A percentile compares a stretch with the other conserved stretches of the same genome.
phyloP scores from a whole-genome alignment of 2,329 filamentous ascomycete genomes.

The Parascedosporium putredinis region DNA sequence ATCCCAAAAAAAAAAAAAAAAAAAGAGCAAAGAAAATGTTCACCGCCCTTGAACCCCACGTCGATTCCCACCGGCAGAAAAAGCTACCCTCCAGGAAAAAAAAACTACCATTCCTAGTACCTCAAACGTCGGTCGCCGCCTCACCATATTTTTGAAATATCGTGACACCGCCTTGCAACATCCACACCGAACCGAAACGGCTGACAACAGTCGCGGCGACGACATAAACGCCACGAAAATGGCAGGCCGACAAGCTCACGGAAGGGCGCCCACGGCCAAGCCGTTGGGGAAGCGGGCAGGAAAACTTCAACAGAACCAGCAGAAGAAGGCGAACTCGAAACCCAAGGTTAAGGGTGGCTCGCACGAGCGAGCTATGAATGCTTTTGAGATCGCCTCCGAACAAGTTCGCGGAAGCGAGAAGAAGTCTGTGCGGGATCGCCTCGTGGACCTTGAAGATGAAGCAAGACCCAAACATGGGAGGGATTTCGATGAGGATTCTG shows the following conservation, averaged over 20 bases:
- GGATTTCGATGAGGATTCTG: constrained; percentile 15
- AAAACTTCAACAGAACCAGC: neutral
- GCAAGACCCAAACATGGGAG: constrained; percentile 14
- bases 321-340: constrained; percentile 15
- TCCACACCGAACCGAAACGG: too few species aligned
- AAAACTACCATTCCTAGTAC: neutral
- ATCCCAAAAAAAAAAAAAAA: neutral
- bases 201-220: too few species aligned
- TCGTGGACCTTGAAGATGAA: constrained; percentile 33
- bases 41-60: constrained; percentile 10
- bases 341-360: constrained; percentile 34
- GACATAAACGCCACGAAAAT: constrained; percentile 22
- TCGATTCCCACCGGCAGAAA: constrained; percentile 12
- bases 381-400: constrained; percentile 46
- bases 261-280: constrained; percentile 35
- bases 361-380: constrained; percentile 42
- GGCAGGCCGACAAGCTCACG: constrained; percentile 50
- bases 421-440: constrained; percentile 38
- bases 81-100: constrained; percentile 5
- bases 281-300: constrained; percentile 24
- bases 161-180: too few species aligned
- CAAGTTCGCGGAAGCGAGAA: constrained; percentile 37
- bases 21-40: constrained; percentile 11
- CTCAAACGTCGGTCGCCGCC: neutral
- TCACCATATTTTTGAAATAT: too few species aligned